phyloP scores from a whole-genome alignment of 192 early-diverging fungal genomes.

The Linderina pennispora region DNA sequence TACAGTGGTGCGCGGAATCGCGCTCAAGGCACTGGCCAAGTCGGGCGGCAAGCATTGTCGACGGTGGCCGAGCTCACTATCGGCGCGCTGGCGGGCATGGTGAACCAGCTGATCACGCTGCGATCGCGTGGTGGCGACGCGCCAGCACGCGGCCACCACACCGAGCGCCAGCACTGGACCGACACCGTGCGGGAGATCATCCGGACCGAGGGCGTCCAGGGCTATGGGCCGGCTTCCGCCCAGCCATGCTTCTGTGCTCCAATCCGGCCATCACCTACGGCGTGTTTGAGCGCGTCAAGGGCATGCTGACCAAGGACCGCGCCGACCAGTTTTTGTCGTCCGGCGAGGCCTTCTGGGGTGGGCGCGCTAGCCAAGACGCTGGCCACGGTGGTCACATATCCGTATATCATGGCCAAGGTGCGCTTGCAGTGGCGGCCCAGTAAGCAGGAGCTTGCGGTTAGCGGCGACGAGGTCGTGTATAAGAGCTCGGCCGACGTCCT shows the following conservation, averaged over 20 bases:
- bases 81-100: constrained; percentile 84
- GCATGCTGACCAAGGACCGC: constrained; percentile 49
- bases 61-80: constrained; percentile 81
- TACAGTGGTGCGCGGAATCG: constrained; percentile 66
- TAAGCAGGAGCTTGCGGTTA: constrained; percentile 52
- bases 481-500: constrained; percentile 82
- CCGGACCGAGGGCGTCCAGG: constrained; percentile 70
- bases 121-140: constrained; percentile 93
- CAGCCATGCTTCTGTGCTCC: constrained; percentile 83
- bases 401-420: constrained; percentile 99
- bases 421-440: constrained; percentile 87
- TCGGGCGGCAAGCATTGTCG: constrained; percentile 53
- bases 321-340: constrained; percentile 54
- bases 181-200: constrained; percentile 66
- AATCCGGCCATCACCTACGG: constrained; percentile 99
- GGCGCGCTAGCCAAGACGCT: constrained; percentile 92
- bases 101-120: constrained; percentile 83
- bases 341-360: constrained; percentile 85
- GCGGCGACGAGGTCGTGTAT: constrained; percentile 57
- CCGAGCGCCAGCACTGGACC: constrained; percentile 60
- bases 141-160: constrained; percentile 78
- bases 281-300: constrained; percentile 79
- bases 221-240: constrained; percentile 88
- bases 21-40: constrained; percentile 16
- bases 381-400: constrained; percentile 80